Evolutionary conservation across 1,284 basidiomycete species (phyloP).

Genomic region (Phlebopus sp.): DNA sequence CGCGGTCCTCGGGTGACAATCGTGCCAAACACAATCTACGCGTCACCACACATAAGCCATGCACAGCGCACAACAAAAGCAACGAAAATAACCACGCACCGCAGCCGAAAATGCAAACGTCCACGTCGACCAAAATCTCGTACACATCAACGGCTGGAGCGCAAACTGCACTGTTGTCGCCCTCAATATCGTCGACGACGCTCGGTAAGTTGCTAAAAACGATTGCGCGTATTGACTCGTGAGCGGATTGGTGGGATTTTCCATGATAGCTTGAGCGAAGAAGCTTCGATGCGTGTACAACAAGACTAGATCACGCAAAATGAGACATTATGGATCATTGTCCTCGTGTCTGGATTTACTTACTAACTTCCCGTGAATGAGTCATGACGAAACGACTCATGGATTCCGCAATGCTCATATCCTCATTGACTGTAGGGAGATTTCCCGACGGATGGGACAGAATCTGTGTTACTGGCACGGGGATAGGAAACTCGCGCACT

Average conservation of each 20-base stretch:
- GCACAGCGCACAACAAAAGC: not conserved
- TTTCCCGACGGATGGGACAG: conserved; percentile 18
- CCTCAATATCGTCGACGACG: conserved; percentile 56
- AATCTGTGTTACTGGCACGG: conserved; percentile 41
- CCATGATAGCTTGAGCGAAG: conserved; percentile 68
- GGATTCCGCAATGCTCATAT: conserved; percentile 31
- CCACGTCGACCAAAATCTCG: conserved; percentile 63
- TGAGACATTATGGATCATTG: conserved; percentile 6
- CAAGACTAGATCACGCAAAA: conserved; percentile 43
- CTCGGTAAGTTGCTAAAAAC: conserved; percentile 61
- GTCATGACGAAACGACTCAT: conserved; percentile 52
- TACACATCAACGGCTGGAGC: conserved; percentile 47
- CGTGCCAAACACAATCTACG: conserved; percentile 63
- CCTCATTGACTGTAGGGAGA: conserved; percentile 18
- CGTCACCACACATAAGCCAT: conserved; percentile 9
- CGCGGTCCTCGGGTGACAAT: conserved; percentile 62
- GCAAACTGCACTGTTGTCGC: conserved; percentile 53
- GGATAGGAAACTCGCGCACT: conserved; percentile 62
- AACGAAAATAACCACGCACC: conserved; percentile 35
- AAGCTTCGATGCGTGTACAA: conserved; percentile 68
- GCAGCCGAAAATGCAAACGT: conserved; percentile 62
- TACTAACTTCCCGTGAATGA: conserved; percentile 56
- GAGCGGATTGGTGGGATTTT: conserved; percentile 56
- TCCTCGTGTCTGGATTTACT: conserved; percentile 23
- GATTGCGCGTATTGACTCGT: conserved; percentile 60